phyloP scores from a whole-genome alignment of 768 basidiomycete species.

The Boletus sp. region DNA sequence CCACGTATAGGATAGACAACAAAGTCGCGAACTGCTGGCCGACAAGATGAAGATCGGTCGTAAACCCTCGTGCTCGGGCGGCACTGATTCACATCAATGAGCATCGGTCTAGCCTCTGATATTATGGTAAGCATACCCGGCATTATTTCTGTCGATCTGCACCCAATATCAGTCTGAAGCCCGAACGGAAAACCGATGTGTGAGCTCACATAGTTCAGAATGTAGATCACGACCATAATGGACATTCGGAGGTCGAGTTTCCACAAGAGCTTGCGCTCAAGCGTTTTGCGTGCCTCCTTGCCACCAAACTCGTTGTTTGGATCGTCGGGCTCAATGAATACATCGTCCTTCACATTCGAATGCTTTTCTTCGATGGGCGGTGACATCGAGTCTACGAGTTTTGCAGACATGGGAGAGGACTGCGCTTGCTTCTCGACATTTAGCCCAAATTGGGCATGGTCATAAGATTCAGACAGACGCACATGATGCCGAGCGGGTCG shows the following conservation, averaged over 20 bases:
- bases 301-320: constrained; percentile 50
- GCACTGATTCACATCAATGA: constrained; percentile 41
- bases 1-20: constrained; percentile 67
- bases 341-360: neutral
- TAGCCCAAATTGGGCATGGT: neutral
- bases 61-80: constrained; percentile 66
- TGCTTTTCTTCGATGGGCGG: constrained; percentile 4
- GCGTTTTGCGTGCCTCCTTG: constrained; percentile 39
- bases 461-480: too few relatives aligned
- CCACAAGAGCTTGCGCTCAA: constrained; percentile 53
- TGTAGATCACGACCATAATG: constrained; percentile 44
- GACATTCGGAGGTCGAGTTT: constrained; percentile 60
- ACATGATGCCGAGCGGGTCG: too few relatives aligned
- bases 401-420: constrained; percentile 9
- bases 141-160: constrained; percentile 72
- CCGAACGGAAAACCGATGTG: neutral
- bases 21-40: constrained; percentile 64
- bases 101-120: neutral
- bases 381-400: constrained; percentile 1
- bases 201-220: constrained; percentile 35
- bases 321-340: neutral
- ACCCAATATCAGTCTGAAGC: neutral
- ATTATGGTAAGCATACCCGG: constrained; percentile 40
- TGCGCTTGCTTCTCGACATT: neutral
- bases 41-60: constrained; percentile 59